Evolutionary conservation across 2,329 filamentous ascomycete species (phyloP).

Genomic region (Diaporthe citri): DNA sequence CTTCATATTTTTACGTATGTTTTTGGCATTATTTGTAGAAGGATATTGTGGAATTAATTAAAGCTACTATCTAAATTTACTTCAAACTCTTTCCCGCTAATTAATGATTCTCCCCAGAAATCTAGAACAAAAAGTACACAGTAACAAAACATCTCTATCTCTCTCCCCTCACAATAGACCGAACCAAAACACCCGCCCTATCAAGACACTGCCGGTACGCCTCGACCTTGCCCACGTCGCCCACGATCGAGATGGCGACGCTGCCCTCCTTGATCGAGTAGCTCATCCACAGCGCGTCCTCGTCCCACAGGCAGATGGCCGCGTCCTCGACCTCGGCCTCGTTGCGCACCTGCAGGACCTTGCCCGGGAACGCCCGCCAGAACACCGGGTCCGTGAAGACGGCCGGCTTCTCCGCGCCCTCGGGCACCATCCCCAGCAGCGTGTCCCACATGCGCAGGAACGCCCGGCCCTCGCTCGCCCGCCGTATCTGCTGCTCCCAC

Average conservation of each 20-base stretch:
- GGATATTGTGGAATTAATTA: neutral
- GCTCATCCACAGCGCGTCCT: conserved; percentile 37
- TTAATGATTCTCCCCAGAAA: neutral
- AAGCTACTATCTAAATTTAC: neutral
- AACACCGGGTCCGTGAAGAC: conserved; percentile 34
- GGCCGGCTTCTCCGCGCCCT: conserved; percentile 19
- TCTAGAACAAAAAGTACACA: neutral
- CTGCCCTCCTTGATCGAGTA: conserved; percentile 31
- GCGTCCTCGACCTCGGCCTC: conserved; percentile 33
- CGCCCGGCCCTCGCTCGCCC: conserved; percentile 25
- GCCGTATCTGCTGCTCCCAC: conserved; percentile 29
- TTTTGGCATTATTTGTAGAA: neutral
- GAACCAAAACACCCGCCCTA: neutral
- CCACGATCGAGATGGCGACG: conserved; percentile 1
- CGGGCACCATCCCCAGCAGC: conserved; percentile 32
- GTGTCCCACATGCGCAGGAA: conserved; percentile 37
- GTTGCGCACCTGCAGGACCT: conserved; percentile 35
- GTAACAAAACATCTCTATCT: no score
- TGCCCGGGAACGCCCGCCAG: conserved; percentile 32
- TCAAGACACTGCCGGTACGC: neutral
- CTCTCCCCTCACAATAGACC: neutral
- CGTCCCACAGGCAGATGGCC: conserved; percentile 17
- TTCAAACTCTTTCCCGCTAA: rapidly evolving
- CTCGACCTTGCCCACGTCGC: neutral
- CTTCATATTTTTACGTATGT: no score